Base-by-base conservation (phyloP, 495 filamentous ascomycete genomes). In the Hyphodiscus hymeniophilus region DNA sequence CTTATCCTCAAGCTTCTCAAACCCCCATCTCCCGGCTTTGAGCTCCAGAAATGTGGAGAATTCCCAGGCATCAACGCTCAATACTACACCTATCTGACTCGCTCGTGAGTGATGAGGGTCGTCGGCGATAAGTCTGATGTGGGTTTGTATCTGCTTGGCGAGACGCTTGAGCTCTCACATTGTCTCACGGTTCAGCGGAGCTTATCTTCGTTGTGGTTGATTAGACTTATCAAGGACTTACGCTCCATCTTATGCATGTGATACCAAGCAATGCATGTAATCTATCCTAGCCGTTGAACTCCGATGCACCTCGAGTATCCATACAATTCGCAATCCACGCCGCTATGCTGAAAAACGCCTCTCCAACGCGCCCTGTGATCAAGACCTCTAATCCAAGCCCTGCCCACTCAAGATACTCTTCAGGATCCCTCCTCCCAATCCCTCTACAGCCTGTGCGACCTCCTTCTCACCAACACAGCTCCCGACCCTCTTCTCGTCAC, bases 381-480 rank as follows among this genome's bases (percentile, higher is more conserved):
- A 49, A 41, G 38, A 50, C 0, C 8, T 18, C 49, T 30, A 60
- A 42, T 60, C 57, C 12, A 60, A 31, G 3, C 57, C 57, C 30
- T 57, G 54, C 1, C 75, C 73, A 50, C 65, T 70, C 51, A 78
- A 44, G 43, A 78, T 76, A 51, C 69, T 71, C 60, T 60, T 69
- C 57, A 79, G 52, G 52, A 79, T 79, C 23, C 68, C 72, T 26
- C 55, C 63, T 0, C 87, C 85, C 2, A 80, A 69, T 8, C 85
- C 84, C 22, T 79, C 79, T 40, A 89, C 75, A 28, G 83, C 84
- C 21, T 68, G 66, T 55, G 85, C 76, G 38, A 94, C 70, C 63
- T 94, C 87, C 54, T 73, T 80, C 57, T 87, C 83, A 5, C 84
- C 81, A 10, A 90, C 84, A 64, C 82, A 86, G 59, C 84, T 84